Percentiles rank a stretch among this genome's conserved stretches.
Conservation (phyloP, 495 filamentous ascomycete genomes). For the Penicillium diatomitis region DNA sequence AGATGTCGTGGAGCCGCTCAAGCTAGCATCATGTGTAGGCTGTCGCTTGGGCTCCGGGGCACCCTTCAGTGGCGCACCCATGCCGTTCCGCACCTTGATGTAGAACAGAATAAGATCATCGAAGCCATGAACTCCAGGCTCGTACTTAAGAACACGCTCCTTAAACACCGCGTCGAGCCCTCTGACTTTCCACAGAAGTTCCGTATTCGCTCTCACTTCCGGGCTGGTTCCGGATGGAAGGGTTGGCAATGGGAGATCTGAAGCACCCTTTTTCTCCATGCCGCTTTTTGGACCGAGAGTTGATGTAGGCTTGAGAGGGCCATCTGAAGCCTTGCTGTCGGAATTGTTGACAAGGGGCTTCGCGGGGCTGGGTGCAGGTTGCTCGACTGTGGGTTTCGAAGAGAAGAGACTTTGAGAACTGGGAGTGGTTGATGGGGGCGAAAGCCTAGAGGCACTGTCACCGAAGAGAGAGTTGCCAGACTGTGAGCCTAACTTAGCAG, state of each 20-base stretch:
- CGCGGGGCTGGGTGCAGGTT: constrained; percentile 8
- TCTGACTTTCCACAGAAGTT: constrained; percentile 18
- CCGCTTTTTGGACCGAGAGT: neutral
- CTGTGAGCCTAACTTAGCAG: neutral
- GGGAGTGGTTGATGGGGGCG: neutral
- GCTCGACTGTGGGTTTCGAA: constrained; percentile 15
- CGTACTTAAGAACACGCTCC: constrained; percentile 15
- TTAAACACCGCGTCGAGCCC: constrained; percentile 28
- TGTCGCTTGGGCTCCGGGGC: neutral
- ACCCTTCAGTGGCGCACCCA: constrained; percentile 22
- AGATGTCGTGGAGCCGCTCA: constrained; percentile 26
- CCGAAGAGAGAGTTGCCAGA: constrained; percentile 5
- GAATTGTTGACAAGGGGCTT: constrained; percentile 25
- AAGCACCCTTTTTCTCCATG: neutral
- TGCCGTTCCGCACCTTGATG: constrained; percentile 22
- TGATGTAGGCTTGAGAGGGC: neutral
- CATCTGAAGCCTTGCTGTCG: neutral
- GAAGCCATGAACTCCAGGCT: constrained; percentile 22
- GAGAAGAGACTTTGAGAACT: constrained; percentile 8
- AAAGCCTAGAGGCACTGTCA: neutral
- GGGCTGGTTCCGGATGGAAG: constrained; percentile 10
- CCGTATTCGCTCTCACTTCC: constrained; percentile 11
- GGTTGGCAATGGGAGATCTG: constrained; percentile 9
- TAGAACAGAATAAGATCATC: constrained; percentile 28
- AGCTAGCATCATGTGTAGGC: neutral